Base-by-base conservation (phyloP, 768 basidiomycete species). In the Leucocoprinus leucothites region DNA sequence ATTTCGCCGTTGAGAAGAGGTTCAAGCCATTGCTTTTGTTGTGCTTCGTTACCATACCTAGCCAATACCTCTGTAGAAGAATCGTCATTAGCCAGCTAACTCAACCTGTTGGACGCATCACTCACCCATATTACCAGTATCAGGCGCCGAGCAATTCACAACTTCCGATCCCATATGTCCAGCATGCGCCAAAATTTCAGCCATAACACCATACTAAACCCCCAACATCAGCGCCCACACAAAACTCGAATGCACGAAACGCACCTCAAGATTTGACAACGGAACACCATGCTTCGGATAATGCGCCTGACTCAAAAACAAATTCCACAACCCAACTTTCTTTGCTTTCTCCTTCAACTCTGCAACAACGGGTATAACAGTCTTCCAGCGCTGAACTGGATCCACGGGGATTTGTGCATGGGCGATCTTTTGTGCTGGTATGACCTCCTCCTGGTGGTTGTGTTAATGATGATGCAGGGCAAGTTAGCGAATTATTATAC, bases 71-170 rank as follows among this genome's bases (percentile, higher is more conserved):
- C 95, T 95, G 74, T 9, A 31, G 58, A 52, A 55, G 26, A 34
- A 28, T 48, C 48, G 58, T 16, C 57, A 57, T 46, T 28, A 41
- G n/a, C 24, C 26, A 35, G 16, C 16, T 22, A 38, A 26, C 34
- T n/a, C n/a, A n/a, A 35, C 42, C 11, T 34, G n/a, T 38, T 8
- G 22, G 35, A 31, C 31, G 31, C 2, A 44, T 21, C 41, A 69
- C 82, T 35, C 61, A 91, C 93, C 94, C 94, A 98, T 98, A 69
- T 98, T 98, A 1, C 95, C 96, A 3, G 96, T 98, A 70, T 98
- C 96, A 26, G 96, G 96, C 13, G 95, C 94, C 22, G 94, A 86
- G 71, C 94, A 98, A 65, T 99, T 99, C 53, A 90, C 85, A 11
- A 81, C 84, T 72, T 98, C 87, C 19, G 95, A 85, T 2, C 88